Evolutionary conservation across 805 yeast genomes (phyloP).

Genomic region (Pichia californica): DNA sequence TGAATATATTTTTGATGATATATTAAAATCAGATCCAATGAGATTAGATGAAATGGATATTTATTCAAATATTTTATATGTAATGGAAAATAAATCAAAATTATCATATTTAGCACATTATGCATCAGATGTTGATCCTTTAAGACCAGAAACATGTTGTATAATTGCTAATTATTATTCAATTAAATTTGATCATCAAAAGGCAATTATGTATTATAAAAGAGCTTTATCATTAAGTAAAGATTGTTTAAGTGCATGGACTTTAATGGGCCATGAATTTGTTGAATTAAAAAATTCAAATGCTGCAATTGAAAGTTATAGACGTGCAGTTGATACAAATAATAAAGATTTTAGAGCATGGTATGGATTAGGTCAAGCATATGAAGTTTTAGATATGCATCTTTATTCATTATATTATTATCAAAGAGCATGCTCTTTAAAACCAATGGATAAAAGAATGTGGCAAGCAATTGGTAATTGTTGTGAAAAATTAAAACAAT

Average conservation of each 20-base stretch:
- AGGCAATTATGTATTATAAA: slow-evolving; percentile 87
- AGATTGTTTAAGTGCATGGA: slow-evolving; percentile 88
- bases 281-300: slow-evolving; percentile 93
- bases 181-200: slow-evolving; percentile 86
- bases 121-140: slow-evolving; percentile 74
- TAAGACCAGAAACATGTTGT: slow-evolving; percentile 92
- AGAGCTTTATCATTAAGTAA: slow-evolving; percentile 80
- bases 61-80: slow-evolving; percentile 91
- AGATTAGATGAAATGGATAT: slow-evolving; percentile 87
- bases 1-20: slow-evolving; percentile 69
- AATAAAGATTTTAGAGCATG: slow-evolving; percentile 90
- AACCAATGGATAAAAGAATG: slow-evolving; percentile 86
- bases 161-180: slow-evolving; percentile 91
- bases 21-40: slow-evolving; percentile 70
- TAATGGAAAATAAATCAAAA: slow-evolving; percentile 83
- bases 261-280: slow-evolving; percentile 97
- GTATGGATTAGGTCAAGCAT: slow-evolving; percentile 98
- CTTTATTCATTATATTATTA: slow-evolving; percentile 86
- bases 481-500: slow-evolving; percentile 69
- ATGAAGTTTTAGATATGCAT: slow-evolving; percentile 94
- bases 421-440: slow-evolving; percentile 82
- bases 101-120: slow-evolving; percentile 82
- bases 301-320: slow-evolving; percentile 93
- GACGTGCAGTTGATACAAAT: slow-evolving; percentile 88
- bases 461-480: slow-evolving; percentile 95